Percentiles rank a stretch among this genome's conserved stretches.
phyloP scores from a whole-genome alignment of 176 grass and related monocot genomes.

The Aegilops sharonensis region DNA sequence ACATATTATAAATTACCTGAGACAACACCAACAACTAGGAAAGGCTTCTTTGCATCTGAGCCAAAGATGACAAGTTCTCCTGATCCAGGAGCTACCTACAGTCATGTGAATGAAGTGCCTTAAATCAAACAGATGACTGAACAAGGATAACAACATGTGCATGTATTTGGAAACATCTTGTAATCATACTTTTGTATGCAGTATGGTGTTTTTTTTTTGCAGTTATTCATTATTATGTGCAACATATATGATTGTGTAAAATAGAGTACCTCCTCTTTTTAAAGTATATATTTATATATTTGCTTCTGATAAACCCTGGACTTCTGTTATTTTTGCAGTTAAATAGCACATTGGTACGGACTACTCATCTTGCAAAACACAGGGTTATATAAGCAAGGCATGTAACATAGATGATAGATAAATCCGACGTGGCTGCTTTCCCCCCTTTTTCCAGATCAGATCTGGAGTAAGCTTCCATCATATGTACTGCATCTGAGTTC shows the following conservation, averaged over 20 bases:
- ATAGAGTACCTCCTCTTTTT: too few relatives aligned
- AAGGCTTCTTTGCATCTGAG: slow-evolving; percentile 42
- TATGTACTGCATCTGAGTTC: neutral
- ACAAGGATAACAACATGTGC: neutral
- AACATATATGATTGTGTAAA: neutral
- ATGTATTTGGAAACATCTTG: neutral
- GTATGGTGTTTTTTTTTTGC: neutral
- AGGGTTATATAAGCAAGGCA: neutral
- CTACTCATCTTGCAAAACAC: neutral
- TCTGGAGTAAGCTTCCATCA: neutral
- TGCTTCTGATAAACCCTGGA: neutral
- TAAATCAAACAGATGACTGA: neutral
- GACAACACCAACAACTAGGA: slow-evolving; percentile 55
- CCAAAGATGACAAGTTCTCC: slow-evolving; percentile 57
- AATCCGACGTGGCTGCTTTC: neutral
- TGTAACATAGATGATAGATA: neutral
- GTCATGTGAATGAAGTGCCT: slow-evolving; percentile 16
- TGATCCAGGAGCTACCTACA: slow-evolving; percentile 50
- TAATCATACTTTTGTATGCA: neutral
- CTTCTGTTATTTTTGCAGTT: neutral
- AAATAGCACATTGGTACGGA: neutral
- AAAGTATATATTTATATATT: neutral
- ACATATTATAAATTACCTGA: slow-evolving; percentile 35
- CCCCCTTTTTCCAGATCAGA: neutral
- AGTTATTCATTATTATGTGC: neutral